A percentile compares a stretch with the other conserved stretches of the same genome.
Evolutionary conservation across 306 rosid species (phyloP).

Genomic region (Arachis hypogaea): DNA sequence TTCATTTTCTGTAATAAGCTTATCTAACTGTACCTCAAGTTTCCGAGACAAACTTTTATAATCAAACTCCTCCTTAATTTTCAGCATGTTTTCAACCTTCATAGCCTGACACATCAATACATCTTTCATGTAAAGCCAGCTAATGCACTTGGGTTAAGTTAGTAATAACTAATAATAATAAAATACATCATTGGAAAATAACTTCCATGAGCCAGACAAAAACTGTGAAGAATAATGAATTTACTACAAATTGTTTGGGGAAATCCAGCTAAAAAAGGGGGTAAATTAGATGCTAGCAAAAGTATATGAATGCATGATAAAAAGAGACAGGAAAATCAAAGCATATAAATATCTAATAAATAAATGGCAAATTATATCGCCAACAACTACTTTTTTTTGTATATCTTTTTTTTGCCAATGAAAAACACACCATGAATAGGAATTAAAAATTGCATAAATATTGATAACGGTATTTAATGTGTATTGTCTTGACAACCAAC

Average conservation of each 20-base stretch:
- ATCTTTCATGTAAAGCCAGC: conserved; percentile 16
- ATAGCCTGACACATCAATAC: conserved; percentile 61
- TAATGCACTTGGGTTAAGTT: conserved; percentile 28
- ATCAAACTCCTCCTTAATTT: conserved; percentile 97
- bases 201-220: not conserved
- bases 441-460: not conserved
- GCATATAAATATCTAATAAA: not conserved
- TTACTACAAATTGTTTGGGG: not conserved
- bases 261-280: not conserved
- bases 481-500: not conserved
- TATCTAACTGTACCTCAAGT: conserved; percentile 90
- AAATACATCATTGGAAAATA: not conserved
- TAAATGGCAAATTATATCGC: not conserved
- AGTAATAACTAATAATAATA: not conserved
- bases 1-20: conserved; percentile 88
- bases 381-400: not conserved
- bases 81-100: conserved; percentile 98
- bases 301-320: not conserved
- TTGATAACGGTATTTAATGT: not conserved
- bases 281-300: conserved; percentile 5
- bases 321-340: not conserved
- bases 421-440: not conserved
- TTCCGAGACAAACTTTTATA: conserved; percentile 91
- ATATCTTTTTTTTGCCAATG: not conserved
- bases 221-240: not conserved